These are phyloP conservation scores for Melocanna baccifera DNA, from an alignment of 176 grass and related monocot genomes.

Conservation along the genomic window DNA sequence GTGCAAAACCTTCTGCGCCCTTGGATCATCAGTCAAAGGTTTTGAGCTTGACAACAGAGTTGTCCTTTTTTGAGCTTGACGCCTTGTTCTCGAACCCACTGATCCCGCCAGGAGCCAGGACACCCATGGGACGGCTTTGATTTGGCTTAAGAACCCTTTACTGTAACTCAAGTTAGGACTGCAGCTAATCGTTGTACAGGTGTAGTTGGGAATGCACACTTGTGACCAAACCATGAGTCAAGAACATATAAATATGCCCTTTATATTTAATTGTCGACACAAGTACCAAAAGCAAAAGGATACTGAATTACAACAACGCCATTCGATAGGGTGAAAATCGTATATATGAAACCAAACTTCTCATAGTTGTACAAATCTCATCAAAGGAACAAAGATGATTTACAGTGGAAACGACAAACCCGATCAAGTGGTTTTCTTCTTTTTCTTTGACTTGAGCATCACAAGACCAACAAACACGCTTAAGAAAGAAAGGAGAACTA, in stretches of 20 bases:
- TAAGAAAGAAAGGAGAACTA: constrained; percentile 71
- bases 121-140: not conserved
- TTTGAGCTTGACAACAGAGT: not conserved
- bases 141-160: not conserved
- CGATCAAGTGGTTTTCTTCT: constrained; percentile 51
- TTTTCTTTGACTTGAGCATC: constrained; percentile 78
- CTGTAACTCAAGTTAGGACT: not conserved
- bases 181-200: not conserved
- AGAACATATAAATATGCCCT: not conserved
- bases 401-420: not conserved
- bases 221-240: not conserved
- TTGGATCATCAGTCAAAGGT: not conserved
- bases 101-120: not conserved
- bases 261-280: not conserved
- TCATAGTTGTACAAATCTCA: not conserved
- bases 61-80: not conserved
- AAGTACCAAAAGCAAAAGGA: not conserved
- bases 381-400: not conserved
- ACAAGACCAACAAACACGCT: constrained; percentile 71
- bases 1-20: not conserved
- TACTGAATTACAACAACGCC: not conserved
- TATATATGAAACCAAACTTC: not conserved
- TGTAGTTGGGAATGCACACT: not conserved
- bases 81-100: not conserved
- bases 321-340: not conserved